Base-by-base conservation (phyloP, 768 basidiomycete genomes). In the Cubamyces sp. region DNA sequence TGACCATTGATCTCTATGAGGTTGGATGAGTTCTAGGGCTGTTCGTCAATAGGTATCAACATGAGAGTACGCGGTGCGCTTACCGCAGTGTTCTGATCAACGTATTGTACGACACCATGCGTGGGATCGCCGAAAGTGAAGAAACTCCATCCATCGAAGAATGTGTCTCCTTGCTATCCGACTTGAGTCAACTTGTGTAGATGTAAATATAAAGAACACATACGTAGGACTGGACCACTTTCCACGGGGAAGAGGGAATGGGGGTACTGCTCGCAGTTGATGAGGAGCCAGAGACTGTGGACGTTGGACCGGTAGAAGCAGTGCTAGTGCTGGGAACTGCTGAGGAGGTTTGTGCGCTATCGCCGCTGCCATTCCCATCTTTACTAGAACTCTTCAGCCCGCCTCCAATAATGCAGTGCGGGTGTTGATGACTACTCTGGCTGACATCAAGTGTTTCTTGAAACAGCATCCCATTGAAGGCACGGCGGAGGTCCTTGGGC, bases 81-180 rank as follows among this genome's bases (percentile, higher is more conserved):
- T 72, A 87, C 87, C 48, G 84, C 90, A 42, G 84, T 83, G 61
- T 68, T 67, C 68, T 87, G 79, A 69, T 87, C 81, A 7, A 92
- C 77, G 72, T 87, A 95, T 64, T 86, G 76, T 39, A 93, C 91
- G 28, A 54, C 65, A 77, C 90, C 91, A 64, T 87, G 74, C 0
- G 94, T 96, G 2, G 94, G 94, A 77, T 96, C 94, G 12, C 77
- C 67, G 28, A 63, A 73, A 5, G 79, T 83, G 70, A 78, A 87
- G 76, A 96, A 96, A 66, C 83, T 70, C 89, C 90, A 96, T 51
- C 87, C 88, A 69, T 91, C 77, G 64, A 95, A 96, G 79, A 97
- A 97, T 45, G 78, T 80, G 47, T 77, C 77, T 19, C 92, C 94
- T 54, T 80, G 74, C 86, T 87, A 5, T 5, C n/a, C 16, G 30